Percentiles rank a stretch among this genome's conserved stretches.
These are phyloP conservation scores for Gynochthodes officinalis DNA, from an alignment of 257 asterid species.

Conservation along the genomic window DNA sequence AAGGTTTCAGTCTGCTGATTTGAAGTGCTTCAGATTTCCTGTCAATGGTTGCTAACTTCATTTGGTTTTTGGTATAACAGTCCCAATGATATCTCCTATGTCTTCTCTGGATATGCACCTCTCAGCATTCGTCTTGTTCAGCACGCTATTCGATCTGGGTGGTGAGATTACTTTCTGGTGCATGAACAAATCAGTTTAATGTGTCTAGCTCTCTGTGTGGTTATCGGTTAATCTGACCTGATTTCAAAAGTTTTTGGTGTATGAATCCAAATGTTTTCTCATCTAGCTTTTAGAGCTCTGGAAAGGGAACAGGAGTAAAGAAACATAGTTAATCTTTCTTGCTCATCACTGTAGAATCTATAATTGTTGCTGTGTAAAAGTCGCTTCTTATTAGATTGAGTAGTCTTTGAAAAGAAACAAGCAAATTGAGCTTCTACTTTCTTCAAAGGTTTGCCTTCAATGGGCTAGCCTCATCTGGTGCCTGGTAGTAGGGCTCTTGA, in stretches of 20 bases:
- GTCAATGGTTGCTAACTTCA: constrained; percentile 6
- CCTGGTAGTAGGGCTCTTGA: not conserved
- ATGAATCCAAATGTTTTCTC: not conserved
- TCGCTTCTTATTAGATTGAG: not conserved
- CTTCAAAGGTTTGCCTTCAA: not conserved
- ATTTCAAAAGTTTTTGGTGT: not conserved
- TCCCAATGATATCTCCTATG: constrained; percentile 89
- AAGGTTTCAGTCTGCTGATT: not conserved
- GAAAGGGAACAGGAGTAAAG: not conserved
- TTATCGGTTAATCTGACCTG: constrained; percentile 4
- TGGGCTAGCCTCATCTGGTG: not conserved
- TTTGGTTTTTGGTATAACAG: constrained; percentile 35
- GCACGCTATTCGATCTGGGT: constrained; percentile 91
- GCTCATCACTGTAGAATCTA: not conserved
- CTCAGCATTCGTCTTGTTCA: constrained; percentile 94
- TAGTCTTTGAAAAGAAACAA: not conserved
- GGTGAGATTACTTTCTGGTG: constrained; percentile 51
- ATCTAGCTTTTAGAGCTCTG: not conserved
- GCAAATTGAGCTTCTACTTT: not conserved
- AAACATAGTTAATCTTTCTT: not conserved
- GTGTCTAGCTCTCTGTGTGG: not conserved
- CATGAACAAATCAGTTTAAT: not conserved
- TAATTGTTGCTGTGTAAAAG: not conserved
- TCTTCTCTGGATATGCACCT: constrained; percentile 98
- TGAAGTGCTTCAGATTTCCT: constrained; percentile 1